Conservation (phyloP, 345 rosid species). For the Dipteronia sinensis region DNA sequence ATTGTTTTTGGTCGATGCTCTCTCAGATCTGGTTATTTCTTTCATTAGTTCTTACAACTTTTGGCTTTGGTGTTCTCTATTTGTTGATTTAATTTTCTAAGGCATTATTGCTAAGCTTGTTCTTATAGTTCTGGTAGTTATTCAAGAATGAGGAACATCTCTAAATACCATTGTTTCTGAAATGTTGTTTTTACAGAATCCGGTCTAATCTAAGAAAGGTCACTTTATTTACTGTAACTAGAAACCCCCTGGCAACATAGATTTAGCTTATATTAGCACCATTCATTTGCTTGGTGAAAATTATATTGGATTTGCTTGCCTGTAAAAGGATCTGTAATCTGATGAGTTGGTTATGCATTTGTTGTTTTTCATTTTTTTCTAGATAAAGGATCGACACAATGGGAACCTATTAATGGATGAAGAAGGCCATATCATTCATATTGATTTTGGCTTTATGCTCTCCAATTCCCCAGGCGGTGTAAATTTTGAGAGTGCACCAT, state of each 20-base stretch:
- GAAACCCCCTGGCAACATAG: neutral
- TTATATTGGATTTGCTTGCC: neutral
- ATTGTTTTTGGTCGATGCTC: neutral
- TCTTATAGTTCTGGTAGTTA: neutral
- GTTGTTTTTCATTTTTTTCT: neutral
- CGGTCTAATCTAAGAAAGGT: neutral
- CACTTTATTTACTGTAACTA: neutral
- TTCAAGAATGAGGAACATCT: neutral
- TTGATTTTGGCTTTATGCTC: slow-evolving; percentile 99
- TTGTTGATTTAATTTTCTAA: neutral
- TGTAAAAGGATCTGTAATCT: neutral
- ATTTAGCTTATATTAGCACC: neutral
- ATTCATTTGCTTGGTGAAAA: neutral
- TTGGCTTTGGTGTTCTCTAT: neutral
- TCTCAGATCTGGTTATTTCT: neutral
- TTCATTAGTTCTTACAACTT: neutral
- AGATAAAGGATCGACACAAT: slow-evolving; percentile 98
- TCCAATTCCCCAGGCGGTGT: slow-evolving; percentile 99
- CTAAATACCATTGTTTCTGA: neutral
- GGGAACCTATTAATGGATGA: slow-evolving; percentile 95
- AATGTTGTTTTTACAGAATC: neutral
- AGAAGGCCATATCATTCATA: slow-evolving; percentile 98
- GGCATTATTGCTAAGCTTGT: neutral
- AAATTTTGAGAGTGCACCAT: slow-evolving; percentile 99
- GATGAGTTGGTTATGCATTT: neutral